These are phyloP conservation scores for Xylaria sp. DNA, from an alignment of 2,329 filamentous ascomycete genomes.

Conservation along the genomic window DNA sequence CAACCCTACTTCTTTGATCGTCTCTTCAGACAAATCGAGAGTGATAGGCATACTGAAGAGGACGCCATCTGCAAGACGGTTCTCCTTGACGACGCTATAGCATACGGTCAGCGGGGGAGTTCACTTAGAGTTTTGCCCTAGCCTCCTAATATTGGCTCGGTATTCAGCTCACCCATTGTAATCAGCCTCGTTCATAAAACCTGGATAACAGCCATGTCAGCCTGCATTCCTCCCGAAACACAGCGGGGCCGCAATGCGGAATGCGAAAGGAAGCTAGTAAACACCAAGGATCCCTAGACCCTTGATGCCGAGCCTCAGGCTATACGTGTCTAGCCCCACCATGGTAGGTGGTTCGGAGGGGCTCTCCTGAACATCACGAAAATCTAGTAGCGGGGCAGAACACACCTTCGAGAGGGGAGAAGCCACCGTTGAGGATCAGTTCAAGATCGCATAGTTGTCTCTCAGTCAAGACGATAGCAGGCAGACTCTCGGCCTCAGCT, in stretches of 20 bases:
- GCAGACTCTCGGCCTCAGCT: constrained; percentile 86
- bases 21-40: constrained; percentile 81
- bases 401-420: constrained; percentile 95
- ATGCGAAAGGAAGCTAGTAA: constrained; percentile 1
- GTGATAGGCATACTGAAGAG: constrained; percentile 98
- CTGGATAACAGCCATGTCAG: constrained; percentile 60
- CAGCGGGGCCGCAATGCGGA: background rate
- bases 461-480: constrained; percentile 86
- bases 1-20: constrained; percentile 78
- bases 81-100: constrained; percentile 83
- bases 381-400: constrained; percentile 39
- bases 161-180: constrained; percentile 78
- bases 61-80: constrained; percentile 86
- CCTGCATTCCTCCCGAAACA: constrained; percentile 27
- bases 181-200: constrained; percentile 97
- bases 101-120: constrained; percentile 22
- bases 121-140: background rate
- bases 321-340: constrained; percentile 27
- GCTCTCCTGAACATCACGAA: constrained; percentile 4
- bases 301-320: constrained; percentile 21
- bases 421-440: constrained; percentile 95
- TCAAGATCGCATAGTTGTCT: constrained; percentile 98
- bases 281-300: constrained; percentile 11
- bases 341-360: constrained; percentile 16
- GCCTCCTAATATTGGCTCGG: background rate